Percentiles rank a stretch among this genome's conserved stretches.
Conservation (phyloP, 1,139 yeast species). For the Arxiozyma bovina region DNA sequence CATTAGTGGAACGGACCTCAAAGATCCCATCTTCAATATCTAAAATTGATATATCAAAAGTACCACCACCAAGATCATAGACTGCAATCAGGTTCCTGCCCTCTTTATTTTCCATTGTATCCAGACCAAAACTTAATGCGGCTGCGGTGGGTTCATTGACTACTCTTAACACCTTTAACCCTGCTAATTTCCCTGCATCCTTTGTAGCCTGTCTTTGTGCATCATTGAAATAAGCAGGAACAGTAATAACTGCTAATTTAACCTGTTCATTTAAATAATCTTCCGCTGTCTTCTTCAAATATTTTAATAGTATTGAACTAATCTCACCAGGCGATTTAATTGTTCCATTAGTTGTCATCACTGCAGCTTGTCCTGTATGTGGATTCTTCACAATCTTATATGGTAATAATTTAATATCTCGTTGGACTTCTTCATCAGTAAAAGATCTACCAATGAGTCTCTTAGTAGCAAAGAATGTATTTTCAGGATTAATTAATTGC, state of each 20-base stretch:
- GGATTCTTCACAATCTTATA: conserved; percentile 38
- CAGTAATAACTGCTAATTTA: conserved; percentile 64
- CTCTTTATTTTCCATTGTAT: conserved; percentile 19
- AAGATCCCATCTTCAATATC: conserved; percentile 77
- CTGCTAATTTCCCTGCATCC: conserved; percentile 58
- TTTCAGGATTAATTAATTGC: conserved; percentile 53
- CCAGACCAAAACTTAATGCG: conserved; percentile 69
- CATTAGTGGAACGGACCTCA: conserved; percentile 76
- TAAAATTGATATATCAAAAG: conserved; percentile 69
- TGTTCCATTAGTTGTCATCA: conserved; percentile 33
- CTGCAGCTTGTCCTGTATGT: conserved; percentile 55
- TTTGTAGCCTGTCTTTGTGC: conserved; percentile 73
- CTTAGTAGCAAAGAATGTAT: conserved; percentile 69
- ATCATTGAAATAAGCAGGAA: conserved; percentile 74
- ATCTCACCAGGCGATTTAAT: conserved; percentile 27
- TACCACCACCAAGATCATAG: conserved; percentile 77
- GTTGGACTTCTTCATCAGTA: conserved; percentile 55
- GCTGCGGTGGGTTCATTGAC: conserved; percentile 80
- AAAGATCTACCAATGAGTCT: conserved; percentile 63
- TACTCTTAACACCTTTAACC: conserved; percentile 58
- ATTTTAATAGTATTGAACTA: conserved; percentile 22
- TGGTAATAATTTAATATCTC: conserved; percentile 48
- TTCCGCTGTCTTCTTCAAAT: conserved; percentile 49
- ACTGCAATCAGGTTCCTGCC: conserved; percentile 55
- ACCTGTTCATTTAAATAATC: conserved; percentile 35